Evolutionary conservation across 305 asterid species (phyloP), one percentile per base, ranked within the genome.

Genomic region (Fraxinus nigra): DNA sequence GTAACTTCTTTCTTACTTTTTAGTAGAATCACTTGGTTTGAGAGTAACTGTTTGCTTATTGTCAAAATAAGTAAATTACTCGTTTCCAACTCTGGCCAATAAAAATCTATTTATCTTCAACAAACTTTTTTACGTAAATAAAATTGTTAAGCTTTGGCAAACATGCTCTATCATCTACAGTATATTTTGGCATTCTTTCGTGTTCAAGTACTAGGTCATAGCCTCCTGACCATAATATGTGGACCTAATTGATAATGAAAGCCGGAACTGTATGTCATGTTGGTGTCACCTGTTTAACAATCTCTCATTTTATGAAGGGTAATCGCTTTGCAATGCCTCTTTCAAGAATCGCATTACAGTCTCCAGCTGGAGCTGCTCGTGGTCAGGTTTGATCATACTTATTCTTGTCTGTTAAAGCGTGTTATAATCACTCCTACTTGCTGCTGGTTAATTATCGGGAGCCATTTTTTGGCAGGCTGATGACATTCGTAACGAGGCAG

Each of bases 301-400:
- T 81, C 77, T 81, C 28, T 26, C 1, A 9, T 79, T 73, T 82
- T 59, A 22, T 88, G 20, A 79, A 96, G 99, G 98, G 98, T 43
- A 63, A 82, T 81, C 97, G 98, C 18, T 87, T 67, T 88, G 88
- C 97, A 79, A 92, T 93, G 97, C 99, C 98, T 33, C 90, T 90
- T 59, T 85, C 98, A 78, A 86, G 93, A 85, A 80, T 97, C 73
- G 91, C 92, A 73, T 79, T 97, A 77, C 89, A 89, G 84, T 89
- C 98, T 79, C 99, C 99, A 30, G 99, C 96, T 83, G 99, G 99
- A 32, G 92, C 97, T 85, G 99, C 98, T 34, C 95, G 96, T 65
- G 99, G 99, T 63, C 98, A 92, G 99, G 99, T 96, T 77, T 82
- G 88, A 73, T 80, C 38, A 13, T 26, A n/a, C 11, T 24, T 22